A percentile compares a stretch with the other conserved stretches of the same genome.
Evolutionary conservation across 805 yeast genomes (phyloP).

Genomic region (Blastobotrys peoriensis): DNA sequence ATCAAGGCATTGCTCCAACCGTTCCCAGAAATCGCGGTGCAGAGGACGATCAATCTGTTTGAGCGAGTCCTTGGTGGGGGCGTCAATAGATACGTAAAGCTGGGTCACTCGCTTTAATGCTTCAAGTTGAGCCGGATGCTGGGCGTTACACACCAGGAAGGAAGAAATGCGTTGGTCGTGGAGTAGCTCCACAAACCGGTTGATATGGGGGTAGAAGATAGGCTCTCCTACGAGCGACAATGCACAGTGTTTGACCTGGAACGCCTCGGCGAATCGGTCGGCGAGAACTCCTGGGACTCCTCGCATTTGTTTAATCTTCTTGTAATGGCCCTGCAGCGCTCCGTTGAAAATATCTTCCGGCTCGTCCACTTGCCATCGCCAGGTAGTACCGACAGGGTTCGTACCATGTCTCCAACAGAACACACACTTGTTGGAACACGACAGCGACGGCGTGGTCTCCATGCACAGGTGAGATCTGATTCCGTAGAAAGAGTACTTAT

Average conservation of each 20-base stretch:
- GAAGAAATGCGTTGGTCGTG: slow-evolving; percentile 78
- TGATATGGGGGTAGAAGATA: slow-evolving; percentile 85
- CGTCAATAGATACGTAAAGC: slow-evolving; percentile 87
- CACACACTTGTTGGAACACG: slow-evolving; percentile 93
- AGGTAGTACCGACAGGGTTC: slow-evolving; percentile 89
- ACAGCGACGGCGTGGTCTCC: slow-evolving; percentile 92
- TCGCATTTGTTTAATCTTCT: slow-evolving; percentile 87
- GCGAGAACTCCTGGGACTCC: slow-evolving; percentile 94
- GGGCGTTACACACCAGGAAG: slow-evolving; percentile 91
- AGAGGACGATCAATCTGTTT: slow-evolving; percentile 84
- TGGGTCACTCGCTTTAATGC: slow-evolving; percentile 75
- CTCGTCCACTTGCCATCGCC: slow-evolving; percentile 95
- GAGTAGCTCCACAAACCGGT: slow-evolving; percentile 72
- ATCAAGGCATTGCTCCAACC: slow-evolving; percentile 74
- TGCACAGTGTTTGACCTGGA: slow-evolving; percentile 85
- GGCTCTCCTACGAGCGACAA: slow-evolving; percentile 92
- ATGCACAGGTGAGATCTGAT: slow-evolving; percentile 85
- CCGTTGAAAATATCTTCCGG: slow-evolving; percentile 82
- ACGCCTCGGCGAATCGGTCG: slow-evolving; percentile 86
- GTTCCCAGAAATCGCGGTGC: slow-evolving; percentile 88
- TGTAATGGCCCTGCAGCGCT: slow-evolving; percentile 82
- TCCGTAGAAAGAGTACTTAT: slow-evolving; percentile 88
- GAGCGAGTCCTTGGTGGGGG: slow-evolving; percentile 76
- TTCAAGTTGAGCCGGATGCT: slow-evolving; percentile 81
- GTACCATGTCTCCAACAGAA: slow-evolving; percentile 98